Evolutionary conservation across 306 rosid genomes (phyloP), one percentile per base, ranked within the genome.

Genomic region (Morella rubra): DNA sequence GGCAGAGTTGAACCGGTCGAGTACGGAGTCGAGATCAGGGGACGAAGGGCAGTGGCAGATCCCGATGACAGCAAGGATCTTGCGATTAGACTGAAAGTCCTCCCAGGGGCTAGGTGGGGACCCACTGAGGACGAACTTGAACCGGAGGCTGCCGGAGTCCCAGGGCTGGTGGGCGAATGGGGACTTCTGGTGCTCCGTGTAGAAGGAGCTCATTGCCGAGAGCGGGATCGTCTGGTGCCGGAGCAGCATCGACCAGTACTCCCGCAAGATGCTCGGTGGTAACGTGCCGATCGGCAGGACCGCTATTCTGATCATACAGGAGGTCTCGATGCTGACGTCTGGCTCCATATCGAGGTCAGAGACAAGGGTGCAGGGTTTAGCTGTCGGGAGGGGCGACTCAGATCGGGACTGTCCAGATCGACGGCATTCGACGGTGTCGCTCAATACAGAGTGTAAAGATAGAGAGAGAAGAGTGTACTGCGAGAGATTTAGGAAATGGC

Each of bases 31-130:
- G 42, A 95, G 97, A 92, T 92, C 96, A 0, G 91, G 92, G 12
- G 97, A 92, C 50, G 99, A 92, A 69, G 99, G 97, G 65, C 97
- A 95, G 72, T 95, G 99, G 71, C 93, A 89, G 82, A 95, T 81
- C 69, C 97, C 99, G 59, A 95, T 75, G 52, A 86, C 81, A 40
- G 96, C 97, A 45, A 95, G 92, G 83, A 88, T 91, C 85, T 92
- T 95, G 8, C 98, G 97, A 70, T 89, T 86, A 47, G 97, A 90
- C 72, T 95, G 98, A 71, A 95, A 95, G 77, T 95, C 99, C 78
- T 95, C 99, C 99, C 99, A 95, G 0, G 99, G 97, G 10, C 91
- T 83, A 0, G 96, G 93, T 5, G 92, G 88, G 9, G 86, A 83
- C 1, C 99, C 99, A 14, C 97, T 97, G 58, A 92, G 89, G 22